Evolutionary conservation across 2,329 filamentous ascomycete species (phyloP).

Genomic region (Huntiella decipiens): DNA sequence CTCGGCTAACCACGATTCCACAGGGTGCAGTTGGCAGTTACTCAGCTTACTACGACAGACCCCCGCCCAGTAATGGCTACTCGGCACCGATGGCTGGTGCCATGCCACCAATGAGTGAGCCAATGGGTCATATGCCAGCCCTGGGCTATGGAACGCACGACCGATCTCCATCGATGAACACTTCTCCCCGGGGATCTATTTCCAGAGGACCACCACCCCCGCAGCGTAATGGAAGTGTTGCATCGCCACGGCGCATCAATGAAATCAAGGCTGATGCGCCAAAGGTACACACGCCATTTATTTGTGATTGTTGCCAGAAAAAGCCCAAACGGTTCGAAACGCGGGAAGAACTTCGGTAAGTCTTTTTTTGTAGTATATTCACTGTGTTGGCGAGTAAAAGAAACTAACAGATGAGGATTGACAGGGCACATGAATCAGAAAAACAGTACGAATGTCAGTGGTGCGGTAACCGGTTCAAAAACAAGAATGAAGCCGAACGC

Average conservation of each 20-base stretch:
- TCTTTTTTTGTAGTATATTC: slow-evolving; percentile 13
- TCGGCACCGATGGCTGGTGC: slow-evolving; percentile 23
- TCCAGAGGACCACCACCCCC: slow-evolving; percentile 21
- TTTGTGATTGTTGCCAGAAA: slow-evolving; percentile 93
- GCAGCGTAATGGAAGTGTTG: slow-evolving; percentile 27
- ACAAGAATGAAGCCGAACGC: slow-evolving; percentile 93
- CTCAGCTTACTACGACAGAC: slow-evolving; percentile 28
- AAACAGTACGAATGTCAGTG: slow-evolving; percentile 92
- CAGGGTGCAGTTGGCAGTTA: slow-evolving; percentile 25
- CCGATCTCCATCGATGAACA: slow-evolving; percentile 21
- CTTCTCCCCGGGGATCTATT: slow-evolving; percentile 30
- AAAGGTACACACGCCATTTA: slow-evolving; percentile 35
- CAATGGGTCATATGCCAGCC: slow-evolving; percentile 30
- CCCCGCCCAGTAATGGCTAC: slow-evolving; percentile 24
- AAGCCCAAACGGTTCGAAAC: slow-evolving; percentile 92
- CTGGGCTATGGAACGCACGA: slow-evolving; percentile 9
- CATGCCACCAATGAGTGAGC: slow-evolving; percentile 29
- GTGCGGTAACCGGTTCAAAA: slow-evolving; percentile 92
- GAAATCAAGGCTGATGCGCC: slow-evolving; percentile 29
- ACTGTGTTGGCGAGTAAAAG: neutral
- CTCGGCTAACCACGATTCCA: slow-evolving; percentile 28
- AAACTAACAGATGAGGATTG: neutral
- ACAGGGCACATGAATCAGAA: slow-evolving; percentile 71
- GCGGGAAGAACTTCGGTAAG: slow-evolving; percentile 65
- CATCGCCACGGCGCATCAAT: slow-evolving; percentile 31